Base-by-base conservation (phyloP, 2,329 filamentous ascomycete species). In the Colletotrichum noveboracense region DNA sequence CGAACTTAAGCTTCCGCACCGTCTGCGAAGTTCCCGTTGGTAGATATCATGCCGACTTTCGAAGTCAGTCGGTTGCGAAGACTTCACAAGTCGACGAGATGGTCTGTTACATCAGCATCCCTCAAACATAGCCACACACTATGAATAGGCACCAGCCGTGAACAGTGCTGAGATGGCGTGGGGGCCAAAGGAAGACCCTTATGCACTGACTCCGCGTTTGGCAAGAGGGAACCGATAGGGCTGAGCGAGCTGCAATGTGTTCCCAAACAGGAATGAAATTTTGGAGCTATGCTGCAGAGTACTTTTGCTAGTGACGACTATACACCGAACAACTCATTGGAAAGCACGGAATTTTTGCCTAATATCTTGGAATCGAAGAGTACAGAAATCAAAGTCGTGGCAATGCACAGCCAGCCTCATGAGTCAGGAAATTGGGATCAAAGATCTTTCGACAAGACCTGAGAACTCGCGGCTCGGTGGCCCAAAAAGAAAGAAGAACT, bases 301-400 rank as follows among this genome's bases (percentile, higher is more conserved):
- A 52, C 43, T 52, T 52, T 52, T 52, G 6, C 18, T 21, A 13
- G n/a, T 52, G n/a, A 21, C n/a, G 2, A 1, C n/a, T 52, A 13
- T 21, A 52, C n/a, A 52, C 1, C 10, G 10, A 52, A 52, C 7
- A 52, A 21, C 43, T 52, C 10, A 13, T 21, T 7, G n/a, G 2
- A 13, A 13, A 13, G 6, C 7, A 7, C 43, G n/a, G 0, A 13
- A 24, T 1, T 52, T 21, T 4, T 0, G n/a, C n/a, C 10, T 52
- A 5, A n/a, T 4, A n/a, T 12, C 2, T n/a, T n/a, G 10, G 5
- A 21, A 7, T 21, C 10, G n/a, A 52, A 7, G 6, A 52, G n/a
- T 52, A n/a, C 4, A 52, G 10, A 52, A 5, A 13, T 12, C 43
- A 52, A 52, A 0, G n/a, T 52, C 6, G n/a, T 13, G 2, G 6